Evolutionary conservation across 306 rosid species (phyloP).

Genomic region (Cajanus cajan): DNA sequence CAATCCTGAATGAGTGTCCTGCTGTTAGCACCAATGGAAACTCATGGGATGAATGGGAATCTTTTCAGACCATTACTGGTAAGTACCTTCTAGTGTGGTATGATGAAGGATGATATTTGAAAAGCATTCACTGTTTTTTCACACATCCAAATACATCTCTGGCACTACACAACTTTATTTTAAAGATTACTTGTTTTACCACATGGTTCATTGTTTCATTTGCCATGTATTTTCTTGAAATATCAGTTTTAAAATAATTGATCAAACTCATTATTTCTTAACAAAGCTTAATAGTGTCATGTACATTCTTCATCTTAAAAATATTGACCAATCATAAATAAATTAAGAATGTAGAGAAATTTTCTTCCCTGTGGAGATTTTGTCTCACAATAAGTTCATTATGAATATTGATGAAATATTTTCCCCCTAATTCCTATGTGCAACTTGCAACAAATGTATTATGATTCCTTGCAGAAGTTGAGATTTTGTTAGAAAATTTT

Average conservation of each 20-base stretch:
- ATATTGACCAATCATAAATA: neutral
- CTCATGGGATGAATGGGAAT: conserved; percentile 53
- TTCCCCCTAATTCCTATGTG: neutral
- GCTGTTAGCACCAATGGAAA: conserved; percentile 59
- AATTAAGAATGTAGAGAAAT: neutral
- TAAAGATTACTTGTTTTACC: neutral
- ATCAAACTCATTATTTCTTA: neutral
- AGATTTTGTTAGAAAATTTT: conserved; percentile 20
- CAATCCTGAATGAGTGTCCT: conserved; percentile 54
- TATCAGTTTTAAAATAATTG: neutral
- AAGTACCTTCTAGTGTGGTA: conserved; percentile 33
- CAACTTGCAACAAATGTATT: neutral
- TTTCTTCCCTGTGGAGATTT: neutral
- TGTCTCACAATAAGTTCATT: neutral
- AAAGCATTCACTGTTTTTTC: neutral
- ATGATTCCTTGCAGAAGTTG: conserved; percentile 5
- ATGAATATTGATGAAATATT: neutral
- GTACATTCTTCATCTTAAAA: neutral
- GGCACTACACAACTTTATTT: neutral
- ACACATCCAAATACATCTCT: neutral
- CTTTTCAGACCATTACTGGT: conserved; percentile 58
- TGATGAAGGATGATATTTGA: neutral
- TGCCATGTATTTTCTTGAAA: neutral
- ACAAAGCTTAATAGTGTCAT: neutral
- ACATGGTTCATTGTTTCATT: neutral